A percentile compares a stretch with the other conserved stretches of the same genome.
phyloP scores from a whole-genome alignment of 2,329 filamentous ascomycete genomes.

The Colletotrichum navitas region DNA sequence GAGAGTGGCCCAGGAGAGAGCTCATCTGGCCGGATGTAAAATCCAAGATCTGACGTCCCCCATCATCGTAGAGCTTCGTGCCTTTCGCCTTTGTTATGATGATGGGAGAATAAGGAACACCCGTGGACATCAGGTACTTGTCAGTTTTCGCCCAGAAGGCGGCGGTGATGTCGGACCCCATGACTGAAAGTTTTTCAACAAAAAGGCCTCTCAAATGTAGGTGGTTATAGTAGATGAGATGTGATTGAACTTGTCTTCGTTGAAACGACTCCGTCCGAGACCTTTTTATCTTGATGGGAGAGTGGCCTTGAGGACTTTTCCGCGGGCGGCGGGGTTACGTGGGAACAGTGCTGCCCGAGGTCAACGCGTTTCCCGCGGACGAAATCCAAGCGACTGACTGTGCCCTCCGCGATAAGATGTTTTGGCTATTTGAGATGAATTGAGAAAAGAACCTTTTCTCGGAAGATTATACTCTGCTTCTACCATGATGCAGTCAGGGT shows the following conservation, averaged over 20 bases:
- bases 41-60: conserved; percentile 63
- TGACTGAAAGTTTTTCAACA: neutral
- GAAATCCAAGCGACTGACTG: neutral
- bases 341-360: conserved; percentile 20
- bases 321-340: conserved; percentile 26
- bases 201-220: neutral
- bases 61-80: conserved; percentile 58
- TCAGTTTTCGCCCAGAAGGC: conserved; percentile 53
- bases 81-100: conserved; percentile 61
- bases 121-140: conserved; percentile 57
- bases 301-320: conserved; percentile 10
- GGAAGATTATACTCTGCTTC: neutral
- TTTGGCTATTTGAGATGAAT: neutral
- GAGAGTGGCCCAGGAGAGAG: conserved; percentile 67
- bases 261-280: too few species aligned
- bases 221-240: neutral
- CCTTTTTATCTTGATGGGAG: conserved; percentile 22
- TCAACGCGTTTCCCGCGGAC: conserved; percentile 16
- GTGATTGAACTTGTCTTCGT: rapidly evolving
- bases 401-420: neutral
- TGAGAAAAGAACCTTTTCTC: neutral
- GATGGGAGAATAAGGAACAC: conserved; percentile 54
- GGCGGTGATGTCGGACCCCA: conserved; percentile 37
- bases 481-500: neutral
- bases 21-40: conserved; percentile 73